Conservation (phyloP, 192 early-diverging fungal genomes). For the Rhizophagus prolifer region DNA sequence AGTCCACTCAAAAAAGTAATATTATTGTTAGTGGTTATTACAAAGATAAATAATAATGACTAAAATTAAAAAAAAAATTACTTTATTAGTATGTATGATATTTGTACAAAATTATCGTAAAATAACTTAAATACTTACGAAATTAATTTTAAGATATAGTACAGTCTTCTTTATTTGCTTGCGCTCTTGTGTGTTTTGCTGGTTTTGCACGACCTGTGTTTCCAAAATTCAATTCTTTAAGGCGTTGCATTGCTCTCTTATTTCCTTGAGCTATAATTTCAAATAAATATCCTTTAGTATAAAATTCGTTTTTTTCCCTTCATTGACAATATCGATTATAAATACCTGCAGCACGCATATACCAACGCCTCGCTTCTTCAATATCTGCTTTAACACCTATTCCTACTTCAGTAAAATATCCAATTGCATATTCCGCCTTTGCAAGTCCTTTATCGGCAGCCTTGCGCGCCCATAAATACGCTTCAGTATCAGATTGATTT, state of each 20-base stretch:
- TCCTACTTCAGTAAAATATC: conserved; percentile 90
- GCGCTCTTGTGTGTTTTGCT: conserved; percentile 31
- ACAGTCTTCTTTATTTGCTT: conserved; percentile 29
- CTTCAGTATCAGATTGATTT: conserved; percentile 87
- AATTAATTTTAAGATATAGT: conserved; percentile 14
- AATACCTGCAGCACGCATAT: conserved; percentile 68
- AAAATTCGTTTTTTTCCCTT: not conserved
- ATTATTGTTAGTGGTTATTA: too few relatives aligned
- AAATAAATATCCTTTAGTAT: not conserved
- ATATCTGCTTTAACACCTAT: conserved; percentile 77
- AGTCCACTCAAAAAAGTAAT: too few relatives aligned
- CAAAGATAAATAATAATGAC: too few relatives aligned
- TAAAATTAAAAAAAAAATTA: too few relatives aligned
- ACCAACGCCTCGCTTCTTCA: conserved; percentile 89
- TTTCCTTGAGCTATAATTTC: conserved; percentile 67
- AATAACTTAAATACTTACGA: not conserved
- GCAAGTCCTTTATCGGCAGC: conserved; percentile 93
- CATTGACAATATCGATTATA: not conserved
- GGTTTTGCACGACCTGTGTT: conserved; percentile 33
- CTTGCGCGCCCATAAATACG: conserved; percentile 97
- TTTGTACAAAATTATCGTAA: too few relatives aligned
- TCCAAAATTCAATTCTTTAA: conserved; percentile 75
- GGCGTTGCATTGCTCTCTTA: conserved; percentile 74
- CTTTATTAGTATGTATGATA: too few relatives aligned
- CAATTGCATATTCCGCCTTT: conserved; percentile 96